These are phyloP conservation scores for Auricularia sp. DNA, from an alignment of 768 basidiomycete genomes.

Conservation along the genomic window DNA sequence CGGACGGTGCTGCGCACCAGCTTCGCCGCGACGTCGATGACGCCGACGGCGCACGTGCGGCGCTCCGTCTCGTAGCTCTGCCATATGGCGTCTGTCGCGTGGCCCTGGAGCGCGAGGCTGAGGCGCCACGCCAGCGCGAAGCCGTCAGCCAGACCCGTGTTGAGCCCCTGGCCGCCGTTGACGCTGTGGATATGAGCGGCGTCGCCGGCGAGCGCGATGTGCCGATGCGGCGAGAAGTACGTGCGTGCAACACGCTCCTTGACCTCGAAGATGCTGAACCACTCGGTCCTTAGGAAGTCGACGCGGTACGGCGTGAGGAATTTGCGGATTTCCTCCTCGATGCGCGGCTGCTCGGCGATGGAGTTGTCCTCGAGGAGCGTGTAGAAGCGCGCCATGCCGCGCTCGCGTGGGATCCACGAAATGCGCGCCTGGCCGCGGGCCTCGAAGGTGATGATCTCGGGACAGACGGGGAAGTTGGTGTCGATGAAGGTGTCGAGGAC, in stretches of 20 bases:
- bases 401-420: background rate
- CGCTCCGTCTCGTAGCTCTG: background rate
- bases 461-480: background rate
- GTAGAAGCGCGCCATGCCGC: background rate
- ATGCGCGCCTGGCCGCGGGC: background rate
- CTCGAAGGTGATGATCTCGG: background rate
- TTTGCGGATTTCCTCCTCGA: background rate
- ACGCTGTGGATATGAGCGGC: background rate
- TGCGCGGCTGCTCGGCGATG: background rate
- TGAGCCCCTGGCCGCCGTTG: background rate
- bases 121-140: background rate
- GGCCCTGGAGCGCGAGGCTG: background rate
- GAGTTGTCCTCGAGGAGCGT: background rate
- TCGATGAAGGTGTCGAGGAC: background rate
- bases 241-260: background rate
- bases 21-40: background rate
- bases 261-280: background rate
- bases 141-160: background rate
- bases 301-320: background rate
- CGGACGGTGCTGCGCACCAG: background rate
- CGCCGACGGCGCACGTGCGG: background rate
- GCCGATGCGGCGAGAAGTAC: background rate
- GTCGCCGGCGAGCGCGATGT: background rate
- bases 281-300: background rate
- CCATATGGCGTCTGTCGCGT: background rate